Conservation (phyloP, 352 stramenopile species). For the Saprolegnia diclina region DNA sequence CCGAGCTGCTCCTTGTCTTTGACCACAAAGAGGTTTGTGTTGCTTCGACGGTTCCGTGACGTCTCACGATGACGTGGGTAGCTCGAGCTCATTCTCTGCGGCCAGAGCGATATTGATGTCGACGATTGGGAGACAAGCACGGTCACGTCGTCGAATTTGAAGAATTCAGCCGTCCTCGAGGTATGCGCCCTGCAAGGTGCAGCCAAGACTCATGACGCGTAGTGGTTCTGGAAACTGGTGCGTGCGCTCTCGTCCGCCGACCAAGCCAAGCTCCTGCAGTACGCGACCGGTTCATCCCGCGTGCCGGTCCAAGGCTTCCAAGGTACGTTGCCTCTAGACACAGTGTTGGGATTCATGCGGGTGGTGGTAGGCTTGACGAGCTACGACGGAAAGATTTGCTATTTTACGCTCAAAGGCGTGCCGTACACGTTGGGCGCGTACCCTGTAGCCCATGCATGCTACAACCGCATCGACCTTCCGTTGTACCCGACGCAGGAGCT, state of each 20-base stretch:
- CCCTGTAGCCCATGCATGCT: slow-evolving; percentile 50
- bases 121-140: slow-evolving; percentile 91
- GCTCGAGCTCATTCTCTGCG: slow-evolving; percentile 94
- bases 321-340: slow-evolving; percentile 5
- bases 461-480: slow-evolving; percentile 91
- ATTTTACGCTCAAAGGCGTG: slow-evolving; percentile 64
- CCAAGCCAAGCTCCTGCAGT: slow-evolving; percentile 95
- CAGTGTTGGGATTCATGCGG: neutral
- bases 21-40: slow-evolving; percentile 88
- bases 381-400: slow-evolving; percentile 71
- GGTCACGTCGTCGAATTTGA: slow-evolving; percentile 43
- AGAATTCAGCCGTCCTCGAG: slow-evolving; percentile 40
- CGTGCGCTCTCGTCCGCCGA: slow-evolving; percentile 85
- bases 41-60: too few species aligned
- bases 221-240: slow-evolving; percentile 90
- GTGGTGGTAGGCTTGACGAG: slow-evolving; percentile 44
- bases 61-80: neutral
- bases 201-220: slow-evolving; percentile 36
- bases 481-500: slow-evolving; percentile 86
- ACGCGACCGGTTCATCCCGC: slow-evolving; percentile 94
- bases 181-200: slow-evolving; percentile 29
- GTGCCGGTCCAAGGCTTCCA: slow-evolving; percentile 83
- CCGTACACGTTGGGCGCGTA: slow-evolving; percentile 2
- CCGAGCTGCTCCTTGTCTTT: slow-evolving; percentile 84
- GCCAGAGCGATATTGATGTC: slow-evolving; percentile 90